phyloP scores from a whole-genome alignment of 495 filamentous ascomycete genomes.

The Mycothermus thermophilus region DNA sequence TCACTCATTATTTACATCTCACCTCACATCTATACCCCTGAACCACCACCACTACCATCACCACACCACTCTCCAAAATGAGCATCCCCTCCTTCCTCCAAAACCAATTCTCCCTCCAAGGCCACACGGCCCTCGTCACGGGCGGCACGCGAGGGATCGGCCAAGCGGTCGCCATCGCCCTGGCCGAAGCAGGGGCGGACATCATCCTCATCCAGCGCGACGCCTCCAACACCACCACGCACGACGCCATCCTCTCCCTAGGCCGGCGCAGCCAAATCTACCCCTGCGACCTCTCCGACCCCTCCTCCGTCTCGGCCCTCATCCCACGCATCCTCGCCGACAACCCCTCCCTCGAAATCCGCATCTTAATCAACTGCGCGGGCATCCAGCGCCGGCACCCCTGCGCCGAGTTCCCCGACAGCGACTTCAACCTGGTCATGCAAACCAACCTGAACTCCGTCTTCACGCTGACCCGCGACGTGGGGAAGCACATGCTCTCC shows the following conservation, averaged over 20 bases:
- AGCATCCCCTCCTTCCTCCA: constrained; percentile 14
- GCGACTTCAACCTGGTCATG: constrained; percentile 74
- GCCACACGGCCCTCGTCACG: constrained; percentile 71
- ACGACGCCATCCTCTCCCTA: constrained; percentile 44
- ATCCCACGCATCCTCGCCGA: constrained; percentile 47
- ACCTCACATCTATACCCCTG: too few relatives aligned
- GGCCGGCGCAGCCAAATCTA: constrained; percentile 58
- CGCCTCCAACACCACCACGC: constrained; percentile 47
- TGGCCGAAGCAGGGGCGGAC: constrained; percentile 77
- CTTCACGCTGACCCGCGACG: constrained; percentile 71
- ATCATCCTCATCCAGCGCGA: constrained; percentile 65
- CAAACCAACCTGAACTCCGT: constrained; percentile 75
- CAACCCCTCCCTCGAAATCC: constrained; percentile 42
- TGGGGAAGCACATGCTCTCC: constrained; percentile 69
- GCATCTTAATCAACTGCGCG: constrained; percentile 74
- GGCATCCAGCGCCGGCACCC: constrained; percentile 76
- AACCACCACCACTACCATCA: too few relatives aligned
- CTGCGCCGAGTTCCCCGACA: constrained; percentile 60
- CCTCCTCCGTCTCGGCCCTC: constrained; percentile 44
- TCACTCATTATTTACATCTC: too few relatives aligned
- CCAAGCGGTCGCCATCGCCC: constrained; percentile 63
- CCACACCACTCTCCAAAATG: too few relatives aligned
- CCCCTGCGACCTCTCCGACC: constrained; percentile 56
- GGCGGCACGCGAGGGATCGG: constrained; percentile 85
- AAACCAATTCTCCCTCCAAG: constrained; percentile 46